Base-by-base conservation (phyloP, 805 yeast genomes). In the Saccharomycopsis microspora region DNA sequence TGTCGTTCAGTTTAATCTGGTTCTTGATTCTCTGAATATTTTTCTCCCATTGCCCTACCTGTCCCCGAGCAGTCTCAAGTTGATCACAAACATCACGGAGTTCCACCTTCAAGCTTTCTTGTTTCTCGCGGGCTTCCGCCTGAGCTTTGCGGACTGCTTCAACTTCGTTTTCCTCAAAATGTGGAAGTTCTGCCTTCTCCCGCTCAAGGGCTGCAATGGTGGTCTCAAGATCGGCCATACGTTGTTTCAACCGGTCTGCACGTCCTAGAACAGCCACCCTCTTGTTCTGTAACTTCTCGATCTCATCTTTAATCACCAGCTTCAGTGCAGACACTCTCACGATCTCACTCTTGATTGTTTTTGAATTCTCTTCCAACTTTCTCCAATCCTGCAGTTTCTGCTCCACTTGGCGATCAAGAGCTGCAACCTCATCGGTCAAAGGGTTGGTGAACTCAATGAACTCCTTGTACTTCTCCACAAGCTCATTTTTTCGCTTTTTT, bases 1-100 rank as follows among this genome's bases (percentile, higher is more conserved):
- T 72, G 58, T 82, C 89, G 9, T 66, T 70, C 5, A 76, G 67
- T 32, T 60, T 60, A 34, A 71, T 58, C 28, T 64, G 63, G 5
- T 64, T 61, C 47, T 69, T 65, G 29, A 72, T 54, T 2, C 56
- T 60, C 1, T 44, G 49, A n/a, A 72, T 60, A 27, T 62, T 55
- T 1, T 53, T 37, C 4, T 63, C 60, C 3, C 64, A 55, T 3
- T 57, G 57, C 3, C 58, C 63, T 0, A 69, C 54, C 44, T 70
- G 68, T 28, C 54, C 52, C 34, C 65, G 57, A 7, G 67, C 50
- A 10, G 61, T 61, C 34, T 70, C 56, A 27, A 74, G 47, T 69
- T 60, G 46, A 69, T 70, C 28, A 67, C 65, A 31, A 72, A 64
- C 50, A 72, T 71, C 19, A 68, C 64, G 44, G 4, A 60, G 45